These are phyloP conservation scores for Bretschneidera sinensis DNA, from an alignment of 345 rosid species.

Conservation along the genomic window DNA sequence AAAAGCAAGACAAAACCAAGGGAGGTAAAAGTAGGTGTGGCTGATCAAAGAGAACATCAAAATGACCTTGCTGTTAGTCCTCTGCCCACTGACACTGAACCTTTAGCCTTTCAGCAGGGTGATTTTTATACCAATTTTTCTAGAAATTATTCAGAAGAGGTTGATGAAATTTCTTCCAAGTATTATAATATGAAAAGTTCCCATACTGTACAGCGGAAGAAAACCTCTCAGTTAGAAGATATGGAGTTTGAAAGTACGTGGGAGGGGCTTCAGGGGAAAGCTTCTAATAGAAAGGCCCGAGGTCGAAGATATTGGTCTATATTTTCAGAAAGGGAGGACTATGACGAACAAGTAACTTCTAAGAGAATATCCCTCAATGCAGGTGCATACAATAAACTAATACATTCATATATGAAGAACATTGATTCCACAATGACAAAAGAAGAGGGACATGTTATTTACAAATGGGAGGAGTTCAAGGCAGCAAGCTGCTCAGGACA, in stretches of 20 bases:
- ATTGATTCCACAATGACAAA: conserved; percentile 51
- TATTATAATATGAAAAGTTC: conserved; percentile 25
- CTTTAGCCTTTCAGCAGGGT: conserved; percentile 28
- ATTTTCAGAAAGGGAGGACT: conserved; percentile 18
- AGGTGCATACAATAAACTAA: conserved; percentile 67
- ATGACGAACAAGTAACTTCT: conserved; percentile 25
- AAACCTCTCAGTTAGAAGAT: conserved; percentile 34
- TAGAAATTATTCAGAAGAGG: conserved; percentile 22
- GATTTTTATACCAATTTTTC: conserved; percentile 28
- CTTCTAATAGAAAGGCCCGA: conserved; percentile 23
- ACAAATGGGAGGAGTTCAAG: conserved; percentile 70
- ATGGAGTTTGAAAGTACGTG: conserved; percentile 38
- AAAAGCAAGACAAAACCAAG: conserved; percentile 19
- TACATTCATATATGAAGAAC: conserved; percentile 68
- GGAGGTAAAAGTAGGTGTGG: conserved; percentile 16
- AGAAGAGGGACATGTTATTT: conserved; percentile 49
- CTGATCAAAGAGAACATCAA: conserved; percentile 15
- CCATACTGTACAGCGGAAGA: conserved; percentile 15
- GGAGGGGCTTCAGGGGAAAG: conserved; percentile 36
- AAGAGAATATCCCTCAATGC: conserved; percentile 57
- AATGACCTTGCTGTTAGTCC: conserved; percentile 52
- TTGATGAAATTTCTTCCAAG: conserved; percentile 16
- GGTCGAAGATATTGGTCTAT: conserved; percentile 16
- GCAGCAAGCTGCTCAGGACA: conserved; percentile 23
- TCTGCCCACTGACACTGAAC: conserved; percentile 32